These are phyloP conservation scores for Volutella citrinella DNA, from an alignment of 2,329 filamentous ascomycete species.

Conservation along the genomic window DNA sequence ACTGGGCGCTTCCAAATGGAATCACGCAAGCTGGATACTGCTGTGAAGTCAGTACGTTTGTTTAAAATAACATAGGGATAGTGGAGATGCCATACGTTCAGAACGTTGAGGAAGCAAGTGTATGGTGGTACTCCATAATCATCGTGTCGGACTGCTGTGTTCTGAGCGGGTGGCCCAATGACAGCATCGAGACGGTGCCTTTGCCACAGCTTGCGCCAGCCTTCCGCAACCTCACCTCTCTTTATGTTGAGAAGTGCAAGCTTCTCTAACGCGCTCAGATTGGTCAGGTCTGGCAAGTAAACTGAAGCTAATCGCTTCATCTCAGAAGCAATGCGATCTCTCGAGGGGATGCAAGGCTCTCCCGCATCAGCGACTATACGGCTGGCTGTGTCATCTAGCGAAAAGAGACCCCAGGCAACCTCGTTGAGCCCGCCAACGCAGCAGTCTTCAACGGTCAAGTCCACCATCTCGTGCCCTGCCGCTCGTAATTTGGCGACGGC, in stretches of 20 bases:
- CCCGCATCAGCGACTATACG: slow-evolving; percentile 1
- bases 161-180: slow-evolving; percentile 46
- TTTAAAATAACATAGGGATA: slow-evolving; percentile 22
- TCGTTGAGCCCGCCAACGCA: slow-evolving; percentile 7
- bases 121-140: slow-evolving; percentile 44
- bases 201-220: slow-evolving; percentile 40
- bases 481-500: slow-evolving; percentile 1
- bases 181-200: slow-evolving; percentile 47
- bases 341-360: slow-evolving; percentile 9
- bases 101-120: slow-evolving; percentile 48
- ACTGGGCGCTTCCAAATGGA: slow-evolving; percentile 37
- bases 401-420: slow-evolving; percentile 6
- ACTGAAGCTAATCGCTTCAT: neutral
- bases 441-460: slow-evolving; percentile 3
- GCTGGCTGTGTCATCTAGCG: neutral
- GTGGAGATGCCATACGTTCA: too few relatives aligned
- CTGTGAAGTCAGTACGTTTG: neutral
- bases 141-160: slow-evolving; percentile 51
- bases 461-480: slow-evolving; percentile 6
- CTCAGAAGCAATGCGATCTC: neutral
- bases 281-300: neutral
- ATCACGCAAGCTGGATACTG: slow-evolving; percentile 51
- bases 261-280: slow-evolving; percentile 30
- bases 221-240: slow-evolving; percentile 29
- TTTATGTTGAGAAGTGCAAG: slow-evolving; percentile 18